Base-by-base conservation (phyloP, 2,329 filamentous ascomycete species). In the Penicillium sp. region DNA sequence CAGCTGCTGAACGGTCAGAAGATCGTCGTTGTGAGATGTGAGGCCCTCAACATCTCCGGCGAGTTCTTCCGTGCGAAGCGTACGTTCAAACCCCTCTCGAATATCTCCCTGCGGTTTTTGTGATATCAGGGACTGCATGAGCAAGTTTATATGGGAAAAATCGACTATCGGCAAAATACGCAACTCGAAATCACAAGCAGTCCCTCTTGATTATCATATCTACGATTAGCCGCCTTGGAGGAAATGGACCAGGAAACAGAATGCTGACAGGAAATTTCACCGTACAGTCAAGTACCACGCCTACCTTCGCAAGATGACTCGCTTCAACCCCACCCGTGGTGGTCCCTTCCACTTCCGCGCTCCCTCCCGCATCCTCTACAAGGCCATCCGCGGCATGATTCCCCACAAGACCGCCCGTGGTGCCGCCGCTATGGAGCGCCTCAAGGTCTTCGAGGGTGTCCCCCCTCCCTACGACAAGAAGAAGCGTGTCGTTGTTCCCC, bases 41-140 rank as follows among this genome's bases (percentile, higher is more conserved):
- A 99, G 82, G 90, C 89, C 71, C 86, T 99, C 77, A 99, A 99
- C 87, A 99, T 99, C 84, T 99, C 93, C 67, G 93, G 93, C 81
- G 93, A 97, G 83, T 99, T 99, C 89, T 99, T 99, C 88, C 90
- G 93, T 78, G 86, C 92, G 68, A 99, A 99, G 88, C 88, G 93
- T 99, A 95, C 79, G 92, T 95, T 72, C 60, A 60, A 63, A 62
- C 57, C 59, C 56, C 59, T 54, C 59, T 62, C 52, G 37, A 41
- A 49, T 45, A 48, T 49, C 49, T 50, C 47, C 43, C 42, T 53
- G 52, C 40, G 44, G 48, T 45, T 48, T 44, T 16, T 53, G 36
- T 49, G 43, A 51, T 49, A 33, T 30, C 27, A 33, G 22, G 43
- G 4, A 36, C 16, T 41, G 16, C 35, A 41, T 38, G 42, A 38